phyloP scores from a whole-genome alignment of 768 basidiomycete genomes.

The Mycena leptocephala region DNA sequence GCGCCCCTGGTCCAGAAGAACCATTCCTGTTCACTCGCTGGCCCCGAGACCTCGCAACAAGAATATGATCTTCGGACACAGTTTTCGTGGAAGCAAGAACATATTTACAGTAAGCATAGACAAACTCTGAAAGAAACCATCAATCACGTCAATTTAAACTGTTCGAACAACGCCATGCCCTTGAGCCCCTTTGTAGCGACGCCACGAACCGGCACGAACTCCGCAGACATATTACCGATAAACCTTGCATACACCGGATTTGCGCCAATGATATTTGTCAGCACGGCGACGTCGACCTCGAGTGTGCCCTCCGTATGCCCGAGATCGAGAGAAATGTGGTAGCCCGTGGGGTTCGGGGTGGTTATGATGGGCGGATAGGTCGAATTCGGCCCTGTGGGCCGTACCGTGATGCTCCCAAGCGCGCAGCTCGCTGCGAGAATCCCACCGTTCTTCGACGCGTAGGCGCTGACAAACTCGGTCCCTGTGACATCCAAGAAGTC shows the following conservation, averaged over 20 bases:
- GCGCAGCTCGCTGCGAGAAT: constrained; percentile 15
- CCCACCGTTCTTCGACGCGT: constrained; percentile 12
- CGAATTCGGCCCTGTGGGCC: not conserved
- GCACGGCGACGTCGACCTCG: not conserved
- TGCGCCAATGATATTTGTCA: not conserved
- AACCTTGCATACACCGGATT: not conserved
- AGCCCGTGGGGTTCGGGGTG: not conserved
- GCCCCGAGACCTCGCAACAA: no score
- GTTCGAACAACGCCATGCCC: not conserved
- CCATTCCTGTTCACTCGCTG: no score
- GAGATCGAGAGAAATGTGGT: not conserved
- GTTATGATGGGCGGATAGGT: not conserved
- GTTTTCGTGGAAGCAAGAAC: no score
- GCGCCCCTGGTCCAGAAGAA: no score
- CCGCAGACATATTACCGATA: not conserved
- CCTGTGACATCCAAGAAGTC: constrained; percentile 18
- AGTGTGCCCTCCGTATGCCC: not conserved
- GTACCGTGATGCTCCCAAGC: not conserved
- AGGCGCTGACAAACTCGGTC: constrained; percentile 23
- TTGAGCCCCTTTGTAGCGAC: not conserved
- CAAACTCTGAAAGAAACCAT: no score
- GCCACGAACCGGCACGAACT: not conserved
- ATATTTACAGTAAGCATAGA: no score
- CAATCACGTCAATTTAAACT: no score
- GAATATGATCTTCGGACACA: no score